Conservation (phyloP, 1,139 yeast genomes). For the Debaryomycetaceae sp. region DNA sequence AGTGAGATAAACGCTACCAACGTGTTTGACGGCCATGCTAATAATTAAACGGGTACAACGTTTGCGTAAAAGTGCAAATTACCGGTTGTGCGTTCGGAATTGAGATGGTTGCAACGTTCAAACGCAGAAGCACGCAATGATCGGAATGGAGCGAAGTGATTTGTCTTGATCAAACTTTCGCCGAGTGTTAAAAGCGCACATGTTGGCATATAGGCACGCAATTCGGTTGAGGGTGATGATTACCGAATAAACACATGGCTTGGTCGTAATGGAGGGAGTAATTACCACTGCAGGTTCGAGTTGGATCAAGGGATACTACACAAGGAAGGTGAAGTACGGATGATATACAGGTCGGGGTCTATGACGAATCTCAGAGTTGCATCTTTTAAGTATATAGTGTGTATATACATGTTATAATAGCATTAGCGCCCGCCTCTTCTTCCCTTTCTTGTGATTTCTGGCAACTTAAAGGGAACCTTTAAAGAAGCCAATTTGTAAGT, state of each 20-base stretch:
- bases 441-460: slow-evolving; percentile 74
- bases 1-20: too few relatives aligned
- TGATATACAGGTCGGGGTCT: background rate
- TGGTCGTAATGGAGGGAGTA: background rate
- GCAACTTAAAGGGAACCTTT: slow-evolving; percentile 86
- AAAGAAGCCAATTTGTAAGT: slow-evolving; percentile 77
- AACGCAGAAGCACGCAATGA: background rate
- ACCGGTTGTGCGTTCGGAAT: too few relatives aligned
- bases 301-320: too few relatives aligned
- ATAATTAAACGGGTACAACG: too few relatives aligned
- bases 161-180: too few relatives aligned
- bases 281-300: too few relatives aligned
- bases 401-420: background rate
- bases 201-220: background rate
- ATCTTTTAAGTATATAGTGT: background rate
- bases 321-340: too few relatives aligned
- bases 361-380: background rate
- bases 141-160: background rate
- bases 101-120: background rate
- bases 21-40: too few relatives aligned
- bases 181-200: background rate
- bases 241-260: background rate
- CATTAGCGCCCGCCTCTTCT: slow-evolving; percentile 19
- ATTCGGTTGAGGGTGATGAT: background rate
- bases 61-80: too few relatives aligned